These are phyloP conservation scores for Microbotryum violaceum DNA, from an alignment of 1,284 basidiomycete species.

Conservation along the genomic window DNA sequence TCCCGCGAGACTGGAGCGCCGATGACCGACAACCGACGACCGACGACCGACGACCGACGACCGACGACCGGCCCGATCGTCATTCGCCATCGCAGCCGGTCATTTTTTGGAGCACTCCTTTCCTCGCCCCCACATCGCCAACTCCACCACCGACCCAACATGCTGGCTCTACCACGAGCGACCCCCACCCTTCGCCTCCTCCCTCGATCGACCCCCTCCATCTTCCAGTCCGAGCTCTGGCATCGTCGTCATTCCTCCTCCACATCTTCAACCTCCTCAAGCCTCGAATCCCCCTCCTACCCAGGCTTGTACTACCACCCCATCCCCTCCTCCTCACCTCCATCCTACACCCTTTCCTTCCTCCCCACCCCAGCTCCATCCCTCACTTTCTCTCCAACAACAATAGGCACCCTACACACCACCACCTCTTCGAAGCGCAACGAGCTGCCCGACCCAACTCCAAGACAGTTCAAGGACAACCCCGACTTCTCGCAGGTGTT, in stretches of 20 bases:
- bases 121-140: too few relatives aligned
- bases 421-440: not conserved
- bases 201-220: not conserved
- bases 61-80: too few relatives aligned
- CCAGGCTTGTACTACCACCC: constrained; percentile 24
- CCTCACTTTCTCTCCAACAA: constrained; percentile 26
- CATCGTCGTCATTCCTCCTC: not conserved
- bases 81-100: too few relatives aligned
- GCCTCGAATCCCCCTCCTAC: constrained; percentile 12
- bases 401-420: constrained; percentile 16
- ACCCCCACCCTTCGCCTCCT: not conserved
- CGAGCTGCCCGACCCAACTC: constrained; percentile 13
- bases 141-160: too few relatives aligned
- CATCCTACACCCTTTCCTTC: constrained; percentile 21
- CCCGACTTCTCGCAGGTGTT: constrained; percentile 16
- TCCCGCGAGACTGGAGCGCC: too few relatives aligned
- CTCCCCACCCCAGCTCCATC: constrained; percentile 15
- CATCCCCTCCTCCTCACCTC: not conserved
- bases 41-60: too few relatives aligned
- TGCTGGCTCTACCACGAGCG: too few relatives aligned
- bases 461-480: constrained; percentile 25
- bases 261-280: not conserved
- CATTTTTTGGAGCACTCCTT: too few relatives aligned
- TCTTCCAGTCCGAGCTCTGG: not conserved
- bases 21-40: too few relatives aligned